These are phyloP conservation scores for Trypethelium eluteriae DNA, from an alignment of 495 filamentous ascomycete species.

Conservation along the genomic window DNA sequence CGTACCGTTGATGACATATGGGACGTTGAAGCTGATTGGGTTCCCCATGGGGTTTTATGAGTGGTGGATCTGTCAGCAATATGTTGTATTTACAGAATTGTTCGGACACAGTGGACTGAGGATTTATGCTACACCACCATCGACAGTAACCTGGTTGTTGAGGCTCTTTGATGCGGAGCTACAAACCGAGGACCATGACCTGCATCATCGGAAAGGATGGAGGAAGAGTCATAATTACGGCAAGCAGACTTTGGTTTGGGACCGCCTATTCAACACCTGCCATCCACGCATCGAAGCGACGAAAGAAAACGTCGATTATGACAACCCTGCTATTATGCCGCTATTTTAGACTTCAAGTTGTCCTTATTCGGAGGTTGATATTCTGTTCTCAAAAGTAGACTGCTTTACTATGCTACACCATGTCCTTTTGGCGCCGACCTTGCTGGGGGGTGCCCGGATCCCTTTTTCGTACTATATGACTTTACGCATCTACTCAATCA, in stretches of 20 bases:
- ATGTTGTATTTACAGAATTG: conserved; percentile 13
- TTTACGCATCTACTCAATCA: too few species aligned
- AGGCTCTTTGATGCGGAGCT: conserved; percentile 13
- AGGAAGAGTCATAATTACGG: conserved; percentile 15
- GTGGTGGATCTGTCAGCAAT: conserved; percentile 14
- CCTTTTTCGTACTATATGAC: too few species aligned
- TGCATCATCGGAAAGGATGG: conserved; percentile 16
- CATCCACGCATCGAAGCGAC: background rate
- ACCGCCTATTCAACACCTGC: conserved; percentile 11
- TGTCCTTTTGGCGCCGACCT: too few species aligned
- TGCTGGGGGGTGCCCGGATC: too few species aligned
- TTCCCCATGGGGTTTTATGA: conserved; percentile 15
- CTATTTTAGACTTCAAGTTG: background rate
- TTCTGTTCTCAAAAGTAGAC: too few species aligned
- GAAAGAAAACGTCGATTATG: background rate
- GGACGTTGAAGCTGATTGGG: conserved; percentile 11
- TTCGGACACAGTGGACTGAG: conserved; percentile 11
- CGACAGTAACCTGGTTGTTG: conserved; percentile 4
- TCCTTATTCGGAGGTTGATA: background rate
- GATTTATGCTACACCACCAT: background rate
- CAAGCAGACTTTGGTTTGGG: conserved; percentile 16
- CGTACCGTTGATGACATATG: conserved; percentile 10
- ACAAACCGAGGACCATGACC: conserved; percentile 12
- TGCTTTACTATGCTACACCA: too few species aligned
- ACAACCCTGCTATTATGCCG: background rate